Percentiles rank a stretch among this genome's conserved stretches.
Conservation (phyloP, 2,329 filamentous ascomycete species). For the Didymella sp. region DNA sequence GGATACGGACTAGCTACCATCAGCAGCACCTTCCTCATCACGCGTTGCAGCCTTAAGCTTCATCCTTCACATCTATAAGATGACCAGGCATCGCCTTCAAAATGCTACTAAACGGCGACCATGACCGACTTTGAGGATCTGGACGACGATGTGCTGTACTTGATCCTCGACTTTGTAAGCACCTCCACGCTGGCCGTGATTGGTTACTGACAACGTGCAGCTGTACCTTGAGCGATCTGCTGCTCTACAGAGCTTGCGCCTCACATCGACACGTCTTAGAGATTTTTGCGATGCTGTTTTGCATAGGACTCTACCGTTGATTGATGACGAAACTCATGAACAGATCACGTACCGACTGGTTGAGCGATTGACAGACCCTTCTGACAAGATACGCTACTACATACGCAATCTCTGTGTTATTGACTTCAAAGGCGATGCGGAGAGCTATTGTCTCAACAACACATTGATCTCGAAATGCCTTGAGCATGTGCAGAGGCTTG, state of each 20-base stretch:
- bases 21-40: constrained; percentile 20
- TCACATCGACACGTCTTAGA: constrained; percentile 22
- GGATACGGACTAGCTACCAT: constrained; percentile 22
- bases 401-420: constrained; percentile 23
- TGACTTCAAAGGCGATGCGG: constrained; percentile 26
- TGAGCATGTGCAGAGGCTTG: constrained; percentile 14
- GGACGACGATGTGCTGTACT: constrained; percentile 28
- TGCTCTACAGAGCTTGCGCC: constrained; percentile 13
- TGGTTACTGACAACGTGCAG: constrained; percentile 13
- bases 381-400: constrained; percentile 18
- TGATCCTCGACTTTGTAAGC: constrained; percentile 26
- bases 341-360: constrained; percentile 21
- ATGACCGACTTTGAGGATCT: constrained; percentile 25
- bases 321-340: constrained; percentile 21
- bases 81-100: not conserved
- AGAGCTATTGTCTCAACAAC: constrained; percentile 27
- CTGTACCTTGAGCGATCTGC: constrained; percentile 14
- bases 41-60: constrained; percentile 4
- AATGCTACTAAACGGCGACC: not conserved
- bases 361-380: constrained; percentile 18
- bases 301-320: constrained; percentile 17
- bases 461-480: constrained; percentile 15
- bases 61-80: not conserved
- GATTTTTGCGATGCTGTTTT: constrained; percentile 24
- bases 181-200: not conserved